Base-by-base conservation (phyloP, 169 alveolate species). In the Plasmodium billcollinsi region DNA sequence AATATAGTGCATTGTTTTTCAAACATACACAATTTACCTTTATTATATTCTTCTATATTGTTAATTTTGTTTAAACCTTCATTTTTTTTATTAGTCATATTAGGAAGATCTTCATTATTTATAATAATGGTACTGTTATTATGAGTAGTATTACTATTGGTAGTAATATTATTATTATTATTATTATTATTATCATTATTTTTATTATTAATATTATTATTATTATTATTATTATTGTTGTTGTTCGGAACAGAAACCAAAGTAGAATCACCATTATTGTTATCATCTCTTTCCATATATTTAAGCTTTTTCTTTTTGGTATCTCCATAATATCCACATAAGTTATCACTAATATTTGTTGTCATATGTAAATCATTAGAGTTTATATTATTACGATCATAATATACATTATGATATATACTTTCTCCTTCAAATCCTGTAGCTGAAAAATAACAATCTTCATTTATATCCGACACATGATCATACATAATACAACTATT, bases 311-410 rank as follows among this genome's bases (percentile, higher is more conserved):
- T 56, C 24, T 56, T 56, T 2, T 56, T 33, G 2, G 11, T 59
- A 6, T 66, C 76, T 12, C 54, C 56, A 33, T 20, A 76, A 7
- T 63, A 76, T 14, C 71, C 47, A 0, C 59, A 15, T 2, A 45
- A 20, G 47, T 63, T 76, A 26, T 76, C 67, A 76, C 66, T 50
- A 24, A 76, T 15, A 33, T 24, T 49, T 45, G 74, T 76, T 76
- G 49, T 39, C 66, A 49, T 76, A 24, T 58, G 29, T 4, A 39
- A 45, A 76, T 20, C 24, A 45, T 15, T 50, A 8, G 58, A 45
- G 11, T 18, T n/a, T 2, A 26, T 76, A 18, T 76, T 72, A 7
- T 65, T 76, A 14, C 49, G 49, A 63, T 76, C 89, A 65, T 65
- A 66, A 21, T 76, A 76, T 26, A 49, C 66, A 65, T 50, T 76